Evolutionary conservation across 1,139 yeast genomes (phyloP), one percentile per base, ranked within the genome.

Genomic region (Protomyces gravidus): DNA sequence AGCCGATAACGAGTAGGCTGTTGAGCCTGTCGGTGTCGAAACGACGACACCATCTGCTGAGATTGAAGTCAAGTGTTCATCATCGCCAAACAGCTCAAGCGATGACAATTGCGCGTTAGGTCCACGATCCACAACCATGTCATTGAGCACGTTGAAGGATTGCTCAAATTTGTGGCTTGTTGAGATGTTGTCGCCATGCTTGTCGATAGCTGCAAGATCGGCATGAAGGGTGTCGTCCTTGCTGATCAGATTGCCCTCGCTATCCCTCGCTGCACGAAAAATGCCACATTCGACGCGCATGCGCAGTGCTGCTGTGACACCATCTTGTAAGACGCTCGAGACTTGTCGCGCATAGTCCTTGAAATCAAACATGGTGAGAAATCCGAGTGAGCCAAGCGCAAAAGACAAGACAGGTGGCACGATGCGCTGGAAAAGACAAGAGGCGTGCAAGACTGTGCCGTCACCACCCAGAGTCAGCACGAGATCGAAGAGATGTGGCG

Each of bases 1-100:
- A 0, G 95, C 85, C 15, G 89, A 82, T 61, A 89, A 76, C 0
- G 95, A 86, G 71, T 89, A 89, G 0, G 96, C 96, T 0, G 96
- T 89, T 4, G 95, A 87, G 0, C 96, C 96, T 1, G 95, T 86
- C 13, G 96, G 96, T 0, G 96, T 86, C 11, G 94, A 82, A 61
- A 87, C 83, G 6, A 86, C 85, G 9, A 88, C 76, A 1, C 96
- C 96, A 70, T 89, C 96, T 0, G 94, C 95, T 19, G 86, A 86
- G 39, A 92, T 85, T n/a, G 89, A 80, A 3, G 96, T 89, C 61
- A 89, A 72, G 59, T 82, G 81, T 66, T 86, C 85, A 62, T 80
- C 82, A 71, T 89, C 92, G 28, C 89, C 85, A 69, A 79, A 85
- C 27, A 89, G 78, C 69, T 89, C 96, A 46, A 89, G 75, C 36